Conservation (phyloP, 805 yeast species). For the Candida methanosorbosa region DNA sequence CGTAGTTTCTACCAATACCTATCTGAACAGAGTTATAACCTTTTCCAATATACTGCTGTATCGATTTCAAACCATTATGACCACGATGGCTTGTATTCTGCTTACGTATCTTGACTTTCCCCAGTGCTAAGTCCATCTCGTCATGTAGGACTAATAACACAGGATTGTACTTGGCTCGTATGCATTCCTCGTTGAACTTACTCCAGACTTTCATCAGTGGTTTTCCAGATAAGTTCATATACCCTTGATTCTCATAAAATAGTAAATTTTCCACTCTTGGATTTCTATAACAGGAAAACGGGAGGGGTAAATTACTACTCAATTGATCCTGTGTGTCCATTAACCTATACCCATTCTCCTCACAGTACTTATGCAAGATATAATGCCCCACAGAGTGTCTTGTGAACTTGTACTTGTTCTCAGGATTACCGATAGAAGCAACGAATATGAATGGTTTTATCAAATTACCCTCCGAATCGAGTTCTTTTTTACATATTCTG, state of each 20-base stretch:
- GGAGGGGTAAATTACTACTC: slow-evolving; percentile 16
- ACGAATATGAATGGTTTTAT: slow-evolving; percentile 22
- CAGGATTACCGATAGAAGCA: slow-evolving; percentile 75
- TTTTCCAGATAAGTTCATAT: slow-evolving; percentile 68
- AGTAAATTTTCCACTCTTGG: slow-evolving; percentile 23
- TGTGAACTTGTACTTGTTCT: slow-evolving; percentile 46
- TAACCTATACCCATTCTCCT: slow-evolving; percentile 3
- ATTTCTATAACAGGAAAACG: too few species aligned
- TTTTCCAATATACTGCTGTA: slow-evolving; percentile 37
- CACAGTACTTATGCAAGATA: slow-evolving; percentile 28
- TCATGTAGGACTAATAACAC: slow-evolving; percentile 64
- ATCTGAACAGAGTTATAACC: slow-evolving; percentile 58
- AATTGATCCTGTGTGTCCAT: slow-evolving; percentile 10
- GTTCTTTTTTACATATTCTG: too few species aligned
- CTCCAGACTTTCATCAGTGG: slow-evolving; percentile 42
- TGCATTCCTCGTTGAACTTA: slow-evolving; percentile 7
- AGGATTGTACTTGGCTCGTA: slow-evolving; percentile 19
- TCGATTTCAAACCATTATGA: slow-evolving; percentile 72
- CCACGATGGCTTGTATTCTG: slow-evolving; percentile 64
- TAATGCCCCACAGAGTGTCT: slow-evolving; percentile 76
- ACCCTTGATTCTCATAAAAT: slow-evolving; percentile 43
- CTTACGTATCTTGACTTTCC: slow-evolving; percentile 53
- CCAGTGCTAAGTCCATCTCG: slow-evolving; percentile 60
- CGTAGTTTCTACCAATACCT: slow-evolving; percentile 78
- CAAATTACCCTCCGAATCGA: too few species aligned